Evolutionary conservation across 768 basidiomycete species (phyloP).

Genomic region (Phylloporus sp.): DNA sequence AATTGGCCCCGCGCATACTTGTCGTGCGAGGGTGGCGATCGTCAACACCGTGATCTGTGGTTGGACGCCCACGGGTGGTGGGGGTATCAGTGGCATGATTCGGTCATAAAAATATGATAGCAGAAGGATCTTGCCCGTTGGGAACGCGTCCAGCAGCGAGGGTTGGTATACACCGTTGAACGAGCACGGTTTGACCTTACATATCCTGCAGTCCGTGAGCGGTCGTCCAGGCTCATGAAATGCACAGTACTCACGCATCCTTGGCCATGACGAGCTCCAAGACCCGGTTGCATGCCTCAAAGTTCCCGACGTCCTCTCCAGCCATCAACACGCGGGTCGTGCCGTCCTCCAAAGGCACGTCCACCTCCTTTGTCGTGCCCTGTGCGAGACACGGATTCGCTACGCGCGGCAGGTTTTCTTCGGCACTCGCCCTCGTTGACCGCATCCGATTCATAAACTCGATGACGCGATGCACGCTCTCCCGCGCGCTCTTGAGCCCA

Average conservation of each 20-base stretch:
- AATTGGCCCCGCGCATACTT: slow-evolving; percentile 67
- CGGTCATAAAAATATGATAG: slow-evolving; percentile 99
- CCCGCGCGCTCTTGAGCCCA: slow-evolving; percentile 85
- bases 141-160: slow-evolving; percentile 83
- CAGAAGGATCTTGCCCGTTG: slow-evolving; percentile 79
- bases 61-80: slow-evolving; percentile 20
- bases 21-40: slow-evolving; percentile 60
- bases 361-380: slow-evolving; percentile 59
- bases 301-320: slow-evolving; percentile 77
- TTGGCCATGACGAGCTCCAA: slow-evolving; percentile 91
- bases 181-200: slow-evolving; percentile 89
- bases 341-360: slow-evolving; percentile 47
- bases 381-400: slow-evolving; percentile 80
- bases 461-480: slow-evolving; percentile 82
- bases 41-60: slow-evolving; percentile 46
- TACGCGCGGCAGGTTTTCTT: slow-evolving; percentile 6
- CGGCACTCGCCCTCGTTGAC: slow-evolving; percentile 3
- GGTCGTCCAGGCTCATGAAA: not conserved
- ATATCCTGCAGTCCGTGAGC: slow-evolving; percentile 48
- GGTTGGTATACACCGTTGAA: slow-evolving; percentile 99
- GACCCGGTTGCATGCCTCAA: slow-evolving; percentile 80
- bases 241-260: slow-evolving; percentile 65
- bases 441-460: slow-evolving; percentile 72
- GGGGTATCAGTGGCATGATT: slow-evolving; percentile 66
- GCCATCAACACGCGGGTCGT: slow-evolving; percentile 76